Evolutionary conservation across 441 rosid genomes (phyloP).

Genomic region (Viola pubescens): DNA sequence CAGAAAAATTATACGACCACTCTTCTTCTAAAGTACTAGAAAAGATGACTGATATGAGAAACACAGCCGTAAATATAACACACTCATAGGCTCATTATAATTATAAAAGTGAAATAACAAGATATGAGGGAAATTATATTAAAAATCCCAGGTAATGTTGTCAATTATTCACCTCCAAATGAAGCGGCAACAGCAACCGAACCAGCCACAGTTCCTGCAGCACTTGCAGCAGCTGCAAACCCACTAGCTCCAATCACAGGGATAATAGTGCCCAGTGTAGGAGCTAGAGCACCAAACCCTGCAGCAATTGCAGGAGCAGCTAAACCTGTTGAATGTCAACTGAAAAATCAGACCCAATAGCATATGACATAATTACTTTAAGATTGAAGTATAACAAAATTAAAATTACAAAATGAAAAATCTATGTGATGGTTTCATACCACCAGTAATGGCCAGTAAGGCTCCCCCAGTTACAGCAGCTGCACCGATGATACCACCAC

Average conservation of each 20-base stretch:
- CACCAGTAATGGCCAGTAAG: conserved; percentile 94
- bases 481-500: conserved; percentile 87
- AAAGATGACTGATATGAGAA: too few relatives aligned
- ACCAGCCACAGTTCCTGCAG: conserved; percentile 94
- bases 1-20: too few relatives aligned
- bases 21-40: too few relatives aligned
- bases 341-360: not conserved
- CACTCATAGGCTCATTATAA: too few relatives aligned
- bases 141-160: not conserved
- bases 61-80: too few relatives aligned
- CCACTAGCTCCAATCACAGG: conserved; percentile 93
- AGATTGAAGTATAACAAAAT: not conserved
- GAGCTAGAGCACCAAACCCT: conserved; percentile 90
- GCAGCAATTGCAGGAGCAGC: conserved; percentile 98
- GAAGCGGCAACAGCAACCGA: conserved; percentile 96
- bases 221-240: conserved; percentile 94
- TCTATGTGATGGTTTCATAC: conserved; percentile 27
- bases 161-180: conserved; percentile 70
- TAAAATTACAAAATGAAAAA: not conserved
- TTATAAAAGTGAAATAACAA: too few relatives aligned
- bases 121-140: not conserved
- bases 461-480: conserved; percentile 96
- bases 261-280: conserved; percentile 75
- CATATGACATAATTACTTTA: not conserved
- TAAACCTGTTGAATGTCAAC: conserved; percentile 46